A percentile compares a stretch with the other conserved stretches of the same genome.
phyloP scores from a whole-genome alignment of 73 alveolate species.

The Symbiodinium natans region DNA sequence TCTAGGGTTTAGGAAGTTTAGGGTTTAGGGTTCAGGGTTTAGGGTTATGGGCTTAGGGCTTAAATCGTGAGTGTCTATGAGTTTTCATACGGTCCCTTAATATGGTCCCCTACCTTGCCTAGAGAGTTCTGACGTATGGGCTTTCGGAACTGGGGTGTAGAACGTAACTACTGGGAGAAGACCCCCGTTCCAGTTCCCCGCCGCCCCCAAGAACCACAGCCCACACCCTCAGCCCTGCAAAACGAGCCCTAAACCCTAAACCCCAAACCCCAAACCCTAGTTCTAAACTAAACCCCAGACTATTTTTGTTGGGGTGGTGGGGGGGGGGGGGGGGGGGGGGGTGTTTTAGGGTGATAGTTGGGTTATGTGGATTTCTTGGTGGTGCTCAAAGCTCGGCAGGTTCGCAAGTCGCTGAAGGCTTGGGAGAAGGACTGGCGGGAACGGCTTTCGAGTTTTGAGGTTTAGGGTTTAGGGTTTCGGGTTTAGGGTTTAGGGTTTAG shows the following conservation, averaged over 20 bases:
- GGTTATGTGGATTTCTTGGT: neutral
- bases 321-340: too few relatives aligned
- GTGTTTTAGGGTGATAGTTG: neutral
- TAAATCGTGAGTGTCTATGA: too few relatives aligned
- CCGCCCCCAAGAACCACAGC: neutral
- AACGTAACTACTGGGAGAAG: too few relatives aligned
- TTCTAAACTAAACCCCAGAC: neutral
- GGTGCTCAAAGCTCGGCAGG: neutral
- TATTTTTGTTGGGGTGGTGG: too few relatives aligned
- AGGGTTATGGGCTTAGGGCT: neutral
- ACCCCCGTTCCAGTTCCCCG: neutral
- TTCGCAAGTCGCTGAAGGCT: constrained; percentile 62
- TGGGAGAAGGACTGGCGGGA: constrained; percentile 70
- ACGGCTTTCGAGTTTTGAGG: too few relatives aligned
- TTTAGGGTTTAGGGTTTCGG: too few relatives aligned
- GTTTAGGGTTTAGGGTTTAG: neutral
- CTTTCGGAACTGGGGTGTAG: too few relatives aligned
- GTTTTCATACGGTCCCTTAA: too few relatives aligned
- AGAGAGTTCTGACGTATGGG: too few relatives aligned
- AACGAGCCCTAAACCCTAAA: neutral
- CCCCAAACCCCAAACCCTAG: neutral
- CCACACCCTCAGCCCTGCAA: neutral
- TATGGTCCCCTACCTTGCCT: too few relatives aligned
- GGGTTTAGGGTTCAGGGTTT: neutral
- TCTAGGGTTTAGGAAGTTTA: too few relatives aligned